Evolutionary conservation across 2,329 filamentous ascomycete species (phyloP), one percentile per base, ranked within the genome.

Genomic region (Arthrobotrys conoides): DNA sequence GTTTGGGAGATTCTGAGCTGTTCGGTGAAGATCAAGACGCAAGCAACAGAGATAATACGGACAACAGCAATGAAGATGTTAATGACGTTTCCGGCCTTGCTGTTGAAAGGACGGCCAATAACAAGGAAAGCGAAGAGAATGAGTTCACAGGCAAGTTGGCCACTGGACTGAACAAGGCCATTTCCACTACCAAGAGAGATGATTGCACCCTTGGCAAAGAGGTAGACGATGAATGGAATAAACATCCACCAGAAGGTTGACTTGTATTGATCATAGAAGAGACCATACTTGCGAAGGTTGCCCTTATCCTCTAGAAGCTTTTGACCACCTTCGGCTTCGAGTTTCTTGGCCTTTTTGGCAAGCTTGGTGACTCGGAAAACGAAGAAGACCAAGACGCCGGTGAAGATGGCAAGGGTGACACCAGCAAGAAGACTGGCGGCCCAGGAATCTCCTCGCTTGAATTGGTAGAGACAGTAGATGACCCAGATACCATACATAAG

Each of bases 221-320:
- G 92, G 87, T 98, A 98, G 80, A 94, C 79, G 83, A 98, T 97
- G 79, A 89, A 87, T 0, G 96, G 96, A 14, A 98, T 88, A 83
- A 99, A 98, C 24, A 97, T 86, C 95, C 95, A 98, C 96, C 96
- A 99, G 87, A 95, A 97, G 82, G 91, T 90, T 85, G 92, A 93
- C 86, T 93, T 94, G 88, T 97, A 98, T 82, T 91, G 91, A 83
- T 98, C 96, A 87, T 99, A 99, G 86, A 99, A 98, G 80, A 97
- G 88, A 82, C 93, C 96, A 88, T 99, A 99, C 86, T 96, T 97
- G 84, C 93, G 88, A 94, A 96, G 97, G 48, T 91, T 91, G 75
- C 92, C 89, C 87, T 96, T 96, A 85, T 98, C 89, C 77, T 97
- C 92, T 84, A 94, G 98, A 8, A 99, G 88, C 0, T 88, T 85